phyloP scores from a whole-genome alignment of 352 stramenopile genomes.

The Phytophthora brassicae region DNA sequence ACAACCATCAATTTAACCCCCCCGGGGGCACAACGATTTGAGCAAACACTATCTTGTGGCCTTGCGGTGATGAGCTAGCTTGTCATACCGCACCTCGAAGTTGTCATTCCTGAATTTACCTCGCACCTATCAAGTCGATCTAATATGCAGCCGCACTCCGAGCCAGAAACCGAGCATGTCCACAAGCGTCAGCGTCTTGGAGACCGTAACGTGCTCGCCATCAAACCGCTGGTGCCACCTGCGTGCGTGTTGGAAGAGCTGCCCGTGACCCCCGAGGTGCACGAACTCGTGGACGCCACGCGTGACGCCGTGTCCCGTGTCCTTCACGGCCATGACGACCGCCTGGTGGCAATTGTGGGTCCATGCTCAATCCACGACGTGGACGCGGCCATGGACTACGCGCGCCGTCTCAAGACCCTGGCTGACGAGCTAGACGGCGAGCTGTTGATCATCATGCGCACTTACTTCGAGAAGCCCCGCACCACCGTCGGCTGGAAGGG shows the following conservation, averaged over 20 bases:
- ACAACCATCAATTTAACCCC: neutral
- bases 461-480: slow-evolving; percentile 88
- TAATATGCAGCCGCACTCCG: slow-evolving; percentile 16
- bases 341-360: slow-evolving; percentile 72
- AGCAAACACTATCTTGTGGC: slow-evolving; percentile 22
- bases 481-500: slow-evolving; percentile 87
- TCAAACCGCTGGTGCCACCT: slow-evolving; percentile 69
- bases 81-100: slow-evolving; percentile 19
- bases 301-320: slow-evolving; percentile 57
- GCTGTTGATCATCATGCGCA: slow-evolving; percentile 84
- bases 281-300: slow-evolving; percentile 61
- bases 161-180: slow-evolving; percentile 37
- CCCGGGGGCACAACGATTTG: slow-evolving; percentile 1
- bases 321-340: slow-evolving; percentile 68
- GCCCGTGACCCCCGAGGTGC: slow-evolving; percentile 64
- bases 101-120: slow-evolving; percentile 37
- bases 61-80: neutral
- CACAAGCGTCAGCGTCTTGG: slow-evolving; percentile 71
- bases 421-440: slow-evolving; percentile 60
- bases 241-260: slow-evolving; percentile 75
- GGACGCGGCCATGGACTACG: slow-evolving; percentile 73
- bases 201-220: slow-evolving; percentile 71
- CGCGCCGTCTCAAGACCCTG: slow-evolving; percentile 55
- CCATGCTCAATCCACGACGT: slow-evolving; percentile 87
- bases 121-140: slow-evolving; percentile 1